A percentile compares a stretch with the other conserved stretches of the same genome.
phyloP scores from a whole-genome alignment of 305 asterid genomes.

The Fraxinus baroniana region DNA sequence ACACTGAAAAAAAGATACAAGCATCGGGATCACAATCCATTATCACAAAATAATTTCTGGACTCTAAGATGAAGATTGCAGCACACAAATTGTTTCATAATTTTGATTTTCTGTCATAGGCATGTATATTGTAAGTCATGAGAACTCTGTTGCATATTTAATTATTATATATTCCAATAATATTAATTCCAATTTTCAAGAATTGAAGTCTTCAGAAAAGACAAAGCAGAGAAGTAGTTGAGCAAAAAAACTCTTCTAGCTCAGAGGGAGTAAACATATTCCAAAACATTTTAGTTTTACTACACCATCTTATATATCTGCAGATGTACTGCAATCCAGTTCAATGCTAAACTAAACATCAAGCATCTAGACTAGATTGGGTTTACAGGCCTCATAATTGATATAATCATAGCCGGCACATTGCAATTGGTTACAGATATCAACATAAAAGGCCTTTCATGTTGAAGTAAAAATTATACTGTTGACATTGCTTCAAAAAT shows the following conservation, averaged over 20 bases:
- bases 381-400: not conserved
- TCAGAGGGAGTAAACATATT: not conserved
- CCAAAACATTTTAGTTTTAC: not conserved
- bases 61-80: not conserved
- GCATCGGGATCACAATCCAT: slow-evolving; percentile 5
- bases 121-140: not conserved
- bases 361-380: not conserved
- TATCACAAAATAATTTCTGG: not conserved
- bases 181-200: not conserved
- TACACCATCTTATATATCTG: not conserved
- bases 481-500: not conserved
- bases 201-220: not conserved
- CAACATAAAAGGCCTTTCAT: slow-evolving; percentile 1
- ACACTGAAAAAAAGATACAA: slow-evolving; percentile 30
- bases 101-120: not conserved
- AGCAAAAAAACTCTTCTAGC: not conserved
- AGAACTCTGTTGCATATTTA: slow-evolving; percentile 7
- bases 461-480: not conserved
- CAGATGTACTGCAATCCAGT: not conserved
- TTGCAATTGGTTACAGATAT: slow-evolving; percentile 6
- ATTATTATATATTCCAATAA: not conserved
- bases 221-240: not conserved
- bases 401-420: not conserved
- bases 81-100: not conserved
- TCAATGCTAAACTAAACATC: not conserved